A percentile compares a stretch with the other conserved stretches of the same genome.
These are phyloP conservation scores for Saccharomyces pastorianus DNA, from an alignment of 1,139 yeast species.

Conservation along the genomic window DNA sequence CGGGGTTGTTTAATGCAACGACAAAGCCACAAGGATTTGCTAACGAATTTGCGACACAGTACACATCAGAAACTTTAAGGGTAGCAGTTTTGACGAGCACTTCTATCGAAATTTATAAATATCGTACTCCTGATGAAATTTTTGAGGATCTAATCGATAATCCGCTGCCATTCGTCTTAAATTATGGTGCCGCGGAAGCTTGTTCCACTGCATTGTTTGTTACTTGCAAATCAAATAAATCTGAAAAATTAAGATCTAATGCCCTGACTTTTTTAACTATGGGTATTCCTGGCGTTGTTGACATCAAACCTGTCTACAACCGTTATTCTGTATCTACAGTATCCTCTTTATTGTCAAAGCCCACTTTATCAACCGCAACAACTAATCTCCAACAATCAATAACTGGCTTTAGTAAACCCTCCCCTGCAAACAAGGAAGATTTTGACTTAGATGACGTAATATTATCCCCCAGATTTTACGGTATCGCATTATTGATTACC, in stretches of 20 bases:
- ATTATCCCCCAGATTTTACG: slow-evolving; percentile 86
- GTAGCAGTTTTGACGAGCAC: slow-evolving; percentile 76
- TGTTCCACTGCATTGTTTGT: slow-evolving; percentile 81
- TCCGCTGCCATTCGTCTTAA: slow-evolving; percentile 42
- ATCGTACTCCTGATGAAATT: slow-evolving; percentile 71
- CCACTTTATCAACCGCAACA: slow-evolving; percentile 22
- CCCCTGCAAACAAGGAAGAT: slow-evolving; percentile 6
- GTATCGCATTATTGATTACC: slow-evolving; percentile 72
- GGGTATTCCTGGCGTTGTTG: slow-evolving; percentile 34
- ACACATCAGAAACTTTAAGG: slow-evolving; percentile 51
- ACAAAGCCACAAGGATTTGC: slow-evolving; percentile 70
- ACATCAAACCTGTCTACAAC: slow-evolving; percentile 33
- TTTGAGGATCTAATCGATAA: slow-evolving; percentile 59
- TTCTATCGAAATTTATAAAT: slow-evolving; percentile 68
- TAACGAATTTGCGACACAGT: slow-evolving; percentile 80
- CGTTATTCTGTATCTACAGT: slow-evolving; percentile 26
- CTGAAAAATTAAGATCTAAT: slow-evolving; percentile 41
- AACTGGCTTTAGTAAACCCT: slow-evolving; percentile 6
- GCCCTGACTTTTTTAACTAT: slow-evolving; percentile 35
- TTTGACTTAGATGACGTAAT: slow-evolving; percentile 59
- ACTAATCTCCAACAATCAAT: slow-evolving; percentile 10
- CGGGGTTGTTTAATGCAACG: slow-evolving; percentile 66
- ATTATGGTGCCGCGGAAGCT: slow-evolving; percentile 65
- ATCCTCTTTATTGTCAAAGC: slow-evolving; percentile 23
- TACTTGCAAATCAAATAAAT: slow-evolving; percentile 63